Percentiles rank a stretch among this genome's conserved stretches.
phyloP scores from a whole-genome alignment of 495 filamentous ascomycete species.

The Penicillium tannophilum region DNA sequence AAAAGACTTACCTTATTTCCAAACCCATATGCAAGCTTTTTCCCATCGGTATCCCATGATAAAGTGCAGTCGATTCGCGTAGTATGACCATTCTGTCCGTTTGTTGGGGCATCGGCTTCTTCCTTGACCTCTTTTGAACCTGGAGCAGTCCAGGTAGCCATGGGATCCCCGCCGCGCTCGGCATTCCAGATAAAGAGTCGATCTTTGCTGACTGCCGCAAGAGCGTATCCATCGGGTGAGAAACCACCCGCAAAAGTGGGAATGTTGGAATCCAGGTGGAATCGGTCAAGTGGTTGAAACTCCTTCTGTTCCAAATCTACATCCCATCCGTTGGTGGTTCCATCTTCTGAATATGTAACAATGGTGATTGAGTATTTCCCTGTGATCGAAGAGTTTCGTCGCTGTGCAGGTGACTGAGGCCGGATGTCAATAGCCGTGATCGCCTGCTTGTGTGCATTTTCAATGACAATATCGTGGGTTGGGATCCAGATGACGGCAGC shows the following conservation, averaged over 20 bases:
- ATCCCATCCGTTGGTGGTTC: conserved; percentile 71
- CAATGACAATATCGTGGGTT: conserved; percentile 44
- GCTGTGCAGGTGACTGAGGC: conserved; percentile 31
- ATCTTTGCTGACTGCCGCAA: conserved; percentile 68
- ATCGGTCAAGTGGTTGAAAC: conserved; percentile 56
- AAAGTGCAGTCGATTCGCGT: conserved; percentile 53
- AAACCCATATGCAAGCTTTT: conserved; percentile 71
- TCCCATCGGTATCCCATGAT: conserved; percentile 76
- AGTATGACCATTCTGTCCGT: conserved; percentile 44
- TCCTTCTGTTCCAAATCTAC: conserved; percentile 59
- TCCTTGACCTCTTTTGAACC: conserved; percentile 31
- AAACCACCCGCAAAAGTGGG: conserved; percentile 66
- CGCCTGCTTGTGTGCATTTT: conserved; percentile 43
- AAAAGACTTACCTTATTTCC: conserved; percentile 62
- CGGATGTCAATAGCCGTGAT: conserved; percentile 52
- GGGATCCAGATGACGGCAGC: conserved; percentile 45
- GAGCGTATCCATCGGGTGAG: conserved; percentile 70
- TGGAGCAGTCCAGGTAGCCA: conserved; percentile 61
- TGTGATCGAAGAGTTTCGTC: conserved; percentile 9
- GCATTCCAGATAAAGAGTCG: conserved; percentile 72
- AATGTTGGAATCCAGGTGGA: conserved; percentile 46
- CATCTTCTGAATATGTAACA: conserved; percentile 56
- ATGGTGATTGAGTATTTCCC: conserved; percentile 37
- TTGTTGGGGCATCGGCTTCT: conserved; percentile 33
- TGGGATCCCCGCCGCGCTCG: conserved; percentile 64